Conservation (phyloP, 2,329 filamentous ascomycete genomes). For the Hymenoscyphus fraxineus region DNA sequence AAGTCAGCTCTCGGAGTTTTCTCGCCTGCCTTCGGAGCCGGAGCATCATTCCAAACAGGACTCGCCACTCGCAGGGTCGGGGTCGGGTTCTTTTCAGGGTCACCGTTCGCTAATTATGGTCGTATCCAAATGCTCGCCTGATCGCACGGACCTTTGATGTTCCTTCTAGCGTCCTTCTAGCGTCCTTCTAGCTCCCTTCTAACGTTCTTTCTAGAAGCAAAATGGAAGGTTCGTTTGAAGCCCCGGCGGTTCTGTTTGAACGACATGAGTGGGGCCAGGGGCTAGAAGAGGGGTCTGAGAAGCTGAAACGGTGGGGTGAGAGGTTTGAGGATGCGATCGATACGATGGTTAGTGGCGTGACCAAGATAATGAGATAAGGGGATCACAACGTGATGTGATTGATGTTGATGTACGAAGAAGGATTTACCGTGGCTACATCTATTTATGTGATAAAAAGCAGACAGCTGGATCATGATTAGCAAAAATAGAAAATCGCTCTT, state of each 20-base stretch:
- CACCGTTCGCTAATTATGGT: neutral
- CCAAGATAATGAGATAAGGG: neutral
- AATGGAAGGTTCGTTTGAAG: slow-evolving; percentile 4
- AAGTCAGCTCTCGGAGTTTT: neutral
- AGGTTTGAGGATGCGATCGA: neutral
- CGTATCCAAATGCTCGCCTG: neutral
- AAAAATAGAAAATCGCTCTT: neutral
- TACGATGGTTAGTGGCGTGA: neutral
- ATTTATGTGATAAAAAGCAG: neutral
- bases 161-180: no score
- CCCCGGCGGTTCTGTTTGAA: neutral
- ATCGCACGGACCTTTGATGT: slow-evolving; percentile 4
- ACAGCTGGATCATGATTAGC: neutral
- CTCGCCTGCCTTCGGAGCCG: neutral
- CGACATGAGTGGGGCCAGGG: neutral
- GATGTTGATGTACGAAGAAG: no score
- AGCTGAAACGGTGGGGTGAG: neutral
- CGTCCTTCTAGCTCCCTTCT: no score
- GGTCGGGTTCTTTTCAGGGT: neutral
- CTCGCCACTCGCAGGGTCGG: neutral
- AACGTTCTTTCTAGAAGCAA: slow-evolving; percentile 2
- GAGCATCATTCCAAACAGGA: neutral
- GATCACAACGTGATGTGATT: neutral
- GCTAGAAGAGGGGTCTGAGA: neutral
- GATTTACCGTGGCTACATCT: neutral